These are phyloP conservation scores for Penicillium verrucosum DNA, from an alignment of 2,329 filamentous ascomycete genomes.

Conservation along the genomic window DNA sequence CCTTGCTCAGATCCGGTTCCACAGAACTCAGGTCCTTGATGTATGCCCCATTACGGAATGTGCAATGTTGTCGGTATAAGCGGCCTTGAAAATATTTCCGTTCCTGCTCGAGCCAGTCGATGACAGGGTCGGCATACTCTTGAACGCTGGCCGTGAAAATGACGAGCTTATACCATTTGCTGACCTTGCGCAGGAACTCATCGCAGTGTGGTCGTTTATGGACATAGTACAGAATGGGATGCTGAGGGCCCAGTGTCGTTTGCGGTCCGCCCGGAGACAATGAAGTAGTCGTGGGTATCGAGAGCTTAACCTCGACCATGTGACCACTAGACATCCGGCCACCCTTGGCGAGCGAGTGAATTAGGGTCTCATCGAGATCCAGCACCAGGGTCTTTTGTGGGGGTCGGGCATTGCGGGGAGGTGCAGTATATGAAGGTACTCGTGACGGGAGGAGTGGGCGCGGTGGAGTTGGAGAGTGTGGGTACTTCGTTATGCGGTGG, in stretches of 20 bases:
- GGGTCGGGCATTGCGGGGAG: conserved; percentile 40
- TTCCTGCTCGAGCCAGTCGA: conserved; percentile 97
- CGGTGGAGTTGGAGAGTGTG: conserved; percentile 82
- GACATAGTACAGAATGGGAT: conserved; percentile 97
- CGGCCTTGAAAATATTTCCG: conserved; percentile 91
- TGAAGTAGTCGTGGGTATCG: conserved; percentile 40
- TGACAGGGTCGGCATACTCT: conserved; percentile 97
- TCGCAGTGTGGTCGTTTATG: conserved; percentile 97
- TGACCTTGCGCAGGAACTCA: conserved; percentile 89
- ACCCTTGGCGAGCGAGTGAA: conserved; percentile 96
- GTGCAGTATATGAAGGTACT: conserved; percentile 78
- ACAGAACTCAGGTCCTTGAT: conserved; percentile 97
- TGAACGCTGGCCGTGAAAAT: conserved; percentile 97
- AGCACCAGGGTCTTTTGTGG: conserved; percentile 91
- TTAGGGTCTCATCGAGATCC: conserved; percentile 94
- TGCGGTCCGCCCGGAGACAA: conserved; percentile 54
- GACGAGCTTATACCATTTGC: conserved; percentile 97
- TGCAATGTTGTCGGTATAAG: conserved; percentile 97
- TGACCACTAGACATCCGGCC: conserved; percentile 94
- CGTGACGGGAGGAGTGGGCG: conserved; percentile 84
- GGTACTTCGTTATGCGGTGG: conserved; percentile 76
- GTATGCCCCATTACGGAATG: conserved; percentile 89
- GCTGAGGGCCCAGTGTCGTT: conserved; percentile 71
- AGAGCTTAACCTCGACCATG: conserved; percentile 94
- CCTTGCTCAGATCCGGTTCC: conserved; percentile 93